Percentiles rank a stretch among this genome's conserved stretches.
These are phyloP conservation scores for Sugiyamaella neomexicana DNA, from an alignment of 1,139 yeast species.

Conservation along the genomic window DNA sequence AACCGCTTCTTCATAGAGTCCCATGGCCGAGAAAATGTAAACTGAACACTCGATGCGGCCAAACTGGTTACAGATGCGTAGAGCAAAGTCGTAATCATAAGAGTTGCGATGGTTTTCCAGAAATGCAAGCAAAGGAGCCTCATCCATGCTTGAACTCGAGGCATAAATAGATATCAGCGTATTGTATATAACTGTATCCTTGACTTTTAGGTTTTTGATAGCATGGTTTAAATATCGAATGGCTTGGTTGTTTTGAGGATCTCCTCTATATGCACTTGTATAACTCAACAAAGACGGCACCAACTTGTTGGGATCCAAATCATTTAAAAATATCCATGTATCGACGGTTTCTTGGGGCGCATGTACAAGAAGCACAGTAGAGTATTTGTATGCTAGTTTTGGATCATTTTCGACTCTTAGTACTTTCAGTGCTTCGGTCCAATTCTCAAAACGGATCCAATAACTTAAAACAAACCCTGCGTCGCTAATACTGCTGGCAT, in stretches of 20 bases:
- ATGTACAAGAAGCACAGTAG: constrained; percentile 68
- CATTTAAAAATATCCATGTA: constrained; percentile 66
- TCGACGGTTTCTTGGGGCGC: constrained; percentile 70
- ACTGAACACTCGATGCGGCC: constrained; percentile 65
- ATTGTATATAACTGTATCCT: constrained; percentile 61
- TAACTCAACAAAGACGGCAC: constrained; percentile 76
- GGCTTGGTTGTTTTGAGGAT: constrained; percentile 54
- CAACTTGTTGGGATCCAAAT: constrained; percentile 58
- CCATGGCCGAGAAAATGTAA: constrained; percentile 64
- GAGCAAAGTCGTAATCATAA: constrained; percentile 71
- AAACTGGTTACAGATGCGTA: constrained; percentile 68
- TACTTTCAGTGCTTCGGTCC: constrained; percentile 70
- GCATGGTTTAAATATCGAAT: constrained; percentile 62
- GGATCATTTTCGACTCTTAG: constrained; percentile 53
- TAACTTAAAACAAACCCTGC: constrained; percentile 65
- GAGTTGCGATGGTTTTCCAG: constrained; percentile 44
- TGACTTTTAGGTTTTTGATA: constrained; percentile 53
- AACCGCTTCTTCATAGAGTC: constrained; percentile 78
- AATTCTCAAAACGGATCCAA: constrained; percentile 66
- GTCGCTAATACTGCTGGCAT: constrained; percentile 70
- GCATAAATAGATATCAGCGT: constrained; percentile 72
- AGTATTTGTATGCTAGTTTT: constrained; percentile 58
- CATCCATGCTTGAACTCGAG: constrained; percentile 48
- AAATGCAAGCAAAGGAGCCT: constrained; percentile 51
- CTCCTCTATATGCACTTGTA: constrained; percentile 40